These are phyloP conservation scores for Septoria linicola DNA, from an alignment of 2,329 filamentous ascomycete species.

Conservation along the genomic window DNA sequence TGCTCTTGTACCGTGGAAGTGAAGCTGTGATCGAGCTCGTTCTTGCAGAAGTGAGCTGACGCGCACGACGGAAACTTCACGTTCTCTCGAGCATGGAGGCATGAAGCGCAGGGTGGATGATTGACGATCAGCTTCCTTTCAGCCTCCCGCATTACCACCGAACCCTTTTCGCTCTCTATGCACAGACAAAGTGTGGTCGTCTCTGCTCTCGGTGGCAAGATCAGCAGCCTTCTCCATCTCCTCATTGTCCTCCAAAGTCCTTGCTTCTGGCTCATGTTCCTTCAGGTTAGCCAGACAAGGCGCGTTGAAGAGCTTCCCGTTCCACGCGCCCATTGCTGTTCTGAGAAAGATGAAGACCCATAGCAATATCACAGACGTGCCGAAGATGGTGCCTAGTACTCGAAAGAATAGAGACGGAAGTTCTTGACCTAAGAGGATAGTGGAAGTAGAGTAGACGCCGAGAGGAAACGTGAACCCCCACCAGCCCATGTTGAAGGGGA, in stretches of 20 bases:
- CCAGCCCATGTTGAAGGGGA: conserved; percentile 64
- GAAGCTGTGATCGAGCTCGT: too few relatives aligned
- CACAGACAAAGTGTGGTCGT: neutral
- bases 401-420: conserved; percentile 56
- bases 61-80: too few relatives aligned
- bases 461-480: conserved; percentile 60
- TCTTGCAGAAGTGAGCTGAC: too few relatives aligned
- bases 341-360: conserved; percentile 45
- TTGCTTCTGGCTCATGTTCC: conserved; percentile 6
- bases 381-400: conserved; percentile 56
- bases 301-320: conserved; percentile 22
- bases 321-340: conserved; percentile 22
- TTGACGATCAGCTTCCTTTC: too few relatives aligned
- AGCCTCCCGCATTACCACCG: too few relatives aligned
- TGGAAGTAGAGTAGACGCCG: conserved; percentile 55
- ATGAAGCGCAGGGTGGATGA: too few relatives aligned
- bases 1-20: too few relatives aligned
- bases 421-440: conserved; percentile 50
- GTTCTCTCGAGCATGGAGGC: too few relatives aligned
- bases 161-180: too few relatives aligned
- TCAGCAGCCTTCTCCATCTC: conserved; percentile 20
- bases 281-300: conserved; percentile 25
- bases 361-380: conserved; percentile 51
- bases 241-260: conserved; percentile 9
- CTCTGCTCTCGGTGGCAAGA: neutral